A percentile compares a stretch with the other conserved stretches of the same genome.
phyloP scores from a whole-genome alignment of 2,329 filamentous ascomycete species.

The Parascedosporium putredinis region DNA sequence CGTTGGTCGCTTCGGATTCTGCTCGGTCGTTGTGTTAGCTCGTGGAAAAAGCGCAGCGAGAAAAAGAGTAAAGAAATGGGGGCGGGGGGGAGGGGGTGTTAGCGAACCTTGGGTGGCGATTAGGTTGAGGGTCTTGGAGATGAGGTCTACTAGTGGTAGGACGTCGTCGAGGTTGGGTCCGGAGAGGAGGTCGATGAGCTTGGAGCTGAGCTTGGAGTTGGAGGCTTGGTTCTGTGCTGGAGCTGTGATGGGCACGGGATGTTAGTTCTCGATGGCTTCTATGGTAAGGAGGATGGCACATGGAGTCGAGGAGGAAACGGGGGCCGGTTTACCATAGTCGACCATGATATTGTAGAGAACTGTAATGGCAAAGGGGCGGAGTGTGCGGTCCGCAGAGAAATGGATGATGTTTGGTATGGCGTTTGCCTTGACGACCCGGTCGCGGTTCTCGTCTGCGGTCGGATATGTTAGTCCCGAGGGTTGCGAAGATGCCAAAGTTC shows the following conservation, averaged over 20 bases:
- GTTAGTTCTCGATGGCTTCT: not conserved
- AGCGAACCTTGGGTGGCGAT: slow-evolving; percentile 18
- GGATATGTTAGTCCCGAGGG: not conserved
- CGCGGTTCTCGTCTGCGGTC: slow-evolving; percentile 45
- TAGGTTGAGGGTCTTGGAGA: slow-evolving; percentile 46
- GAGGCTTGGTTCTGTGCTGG: slow-evolving; percentile 47
- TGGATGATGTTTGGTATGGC: slow-evolving; percentile 36
- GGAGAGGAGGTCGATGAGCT: slow-evolving; percentile 38
- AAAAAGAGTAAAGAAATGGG: too few species aligned
- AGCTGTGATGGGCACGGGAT: slow-evolving; percentile 27
- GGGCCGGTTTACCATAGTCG: slow-evolving; percentile 40
- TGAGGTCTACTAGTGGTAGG: slow-evolving; percentile 35
- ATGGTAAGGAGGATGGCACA: slow-evolving; percentile 14
- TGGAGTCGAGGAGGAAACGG: not conserved
- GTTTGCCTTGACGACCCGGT: slow-evolving; percentile 38
- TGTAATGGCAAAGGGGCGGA: slow-evolving; percentile 43
- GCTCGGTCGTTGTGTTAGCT: slow-evolving; percentile 4
- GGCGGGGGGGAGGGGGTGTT: too few species aligned
- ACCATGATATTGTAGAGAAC: slow-evolving; percentile 54
- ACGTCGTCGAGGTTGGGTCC: slow-evolving; percentile 31
- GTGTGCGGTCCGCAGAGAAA: slow-evolving; percentile 33
- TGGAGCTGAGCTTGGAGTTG: slow-evolving; percentile 36
- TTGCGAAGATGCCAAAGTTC: too few species aligned
- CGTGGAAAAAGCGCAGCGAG: not conserved
- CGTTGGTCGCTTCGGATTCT: slow-evolving; percentile 35